Evolutionary conservation across 1,139 yeast genomes (phyloP).

Genomic region (Kazachstania sp.): DNA sequence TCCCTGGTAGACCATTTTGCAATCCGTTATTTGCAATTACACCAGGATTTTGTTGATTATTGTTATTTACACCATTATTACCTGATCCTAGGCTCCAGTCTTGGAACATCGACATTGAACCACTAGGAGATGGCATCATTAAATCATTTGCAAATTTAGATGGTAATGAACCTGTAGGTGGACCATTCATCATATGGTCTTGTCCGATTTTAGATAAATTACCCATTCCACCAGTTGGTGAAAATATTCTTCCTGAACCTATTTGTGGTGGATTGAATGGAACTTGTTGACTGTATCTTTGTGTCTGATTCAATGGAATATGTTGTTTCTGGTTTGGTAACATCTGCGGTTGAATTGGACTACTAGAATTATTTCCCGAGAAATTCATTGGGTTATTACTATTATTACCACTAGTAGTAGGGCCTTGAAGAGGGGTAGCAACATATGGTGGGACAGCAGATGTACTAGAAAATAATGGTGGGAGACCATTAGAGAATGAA

Average conservation of each 20-base stretch:
- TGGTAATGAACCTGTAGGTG: slow-evolving; percentile 24
- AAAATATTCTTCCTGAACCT: not conserved
- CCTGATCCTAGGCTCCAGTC: slow-evolving; percentile 25
- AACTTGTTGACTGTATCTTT: slow-evolving; percentile 7
- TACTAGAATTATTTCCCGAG: not conserved
- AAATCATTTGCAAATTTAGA: slow-evolving; percentile 29
- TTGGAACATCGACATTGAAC: slow-evolving; percentile 27
- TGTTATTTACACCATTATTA: not conserved
- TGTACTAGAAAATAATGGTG: slow-evolving; percentile 11
- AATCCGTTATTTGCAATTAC: slow-evolving; percentile 4
- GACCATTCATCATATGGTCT: slow-evolving; percentile 10
- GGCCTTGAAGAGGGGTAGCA: slow-evolving; percentile 14
- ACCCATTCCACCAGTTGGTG: not conserved
- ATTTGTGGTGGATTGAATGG: slow-evolving; percentile 2
- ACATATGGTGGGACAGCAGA: slow-evolving; percentile 13
- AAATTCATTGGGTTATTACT: not conserved
- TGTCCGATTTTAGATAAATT: not conserved
- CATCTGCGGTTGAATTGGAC: slow-evolving; percentile 5
- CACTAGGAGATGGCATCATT: slow-evolving; percentile 28
- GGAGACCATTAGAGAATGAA: slow-evolving; percentile 9
- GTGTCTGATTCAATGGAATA: slow-evolving; percentile 1
- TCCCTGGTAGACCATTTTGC: slow-evolving; percentile 1
- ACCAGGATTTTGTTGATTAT: not conserved
- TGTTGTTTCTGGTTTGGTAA: not conserved
- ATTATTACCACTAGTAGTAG: not conserved